Evolutionary conservation across 2,329 filamentous ascomycete genomes (phyloP).

Genomic region (Beauveria sp.): DNA sequence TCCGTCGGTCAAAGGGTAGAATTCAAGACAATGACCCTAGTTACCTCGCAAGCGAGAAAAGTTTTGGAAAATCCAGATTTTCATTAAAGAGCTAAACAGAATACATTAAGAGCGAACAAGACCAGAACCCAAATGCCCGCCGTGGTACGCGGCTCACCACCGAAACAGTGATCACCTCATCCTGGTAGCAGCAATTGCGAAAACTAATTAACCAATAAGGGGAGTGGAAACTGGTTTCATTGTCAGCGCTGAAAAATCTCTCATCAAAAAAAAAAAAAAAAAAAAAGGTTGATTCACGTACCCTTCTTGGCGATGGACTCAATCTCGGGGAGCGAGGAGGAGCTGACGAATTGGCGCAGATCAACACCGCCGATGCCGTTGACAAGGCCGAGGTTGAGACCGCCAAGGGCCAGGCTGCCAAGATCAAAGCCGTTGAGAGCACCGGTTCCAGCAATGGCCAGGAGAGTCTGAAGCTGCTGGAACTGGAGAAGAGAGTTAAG

Average conservation of each 20-base stretch:
- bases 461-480: slow-evolving; percentile 33
- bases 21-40: no score
- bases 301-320: slow-evolving; percentile 20
- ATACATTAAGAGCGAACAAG: not conserved
- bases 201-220: slow-evolving; percentile 2
- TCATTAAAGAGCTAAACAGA: slow-evolving; percentile 1
- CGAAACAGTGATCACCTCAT: not conserved
- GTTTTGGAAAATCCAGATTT: not conserved
- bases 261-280: no score
- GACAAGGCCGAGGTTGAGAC: slow-evolving; percentile 24
- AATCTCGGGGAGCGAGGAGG: slow-evolving; percentile 21
- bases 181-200: not conserved
- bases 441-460: slow-evolving; percentile 25
- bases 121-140: not conserved
- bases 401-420: slow-evolving; percentile 19
- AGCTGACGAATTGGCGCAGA: slow-evolving; percentile 24
- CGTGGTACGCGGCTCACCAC: not conserved
- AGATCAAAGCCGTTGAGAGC: slow-evolving; percentile 25
- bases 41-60: not conserved
- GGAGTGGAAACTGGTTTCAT: slow-evolving; percentile 1
- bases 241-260: not conserved
- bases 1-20: no score
- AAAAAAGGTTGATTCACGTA: slow-evolving; percentile 8
- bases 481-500: slow-evolving; percentile 32
- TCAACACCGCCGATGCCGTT: slow-evolving; percentile 20